A percentile compares a stretch with the other conserved stretches of the same genome.
Conservation (phyloP, 2,329 filamentous ascomycete genomes). For the Aspergillus viridinutans region DNA sequence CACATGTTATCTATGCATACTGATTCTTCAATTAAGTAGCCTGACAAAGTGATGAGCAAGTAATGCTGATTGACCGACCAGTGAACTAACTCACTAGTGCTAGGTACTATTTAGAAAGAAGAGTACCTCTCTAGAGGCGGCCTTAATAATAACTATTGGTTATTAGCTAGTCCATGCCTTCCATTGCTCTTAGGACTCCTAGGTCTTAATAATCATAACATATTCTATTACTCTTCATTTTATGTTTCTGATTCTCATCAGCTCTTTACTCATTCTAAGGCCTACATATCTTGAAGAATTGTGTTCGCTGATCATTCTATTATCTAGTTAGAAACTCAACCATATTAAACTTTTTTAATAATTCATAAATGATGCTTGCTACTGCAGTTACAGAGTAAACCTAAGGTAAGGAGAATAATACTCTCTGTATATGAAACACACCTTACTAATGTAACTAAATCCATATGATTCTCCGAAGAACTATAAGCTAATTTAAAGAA, state of each 20-base stretch:
- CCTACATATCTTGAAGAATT: neutral
- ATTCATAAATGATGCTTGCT: neutral
- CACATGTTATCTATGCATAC: neutral
- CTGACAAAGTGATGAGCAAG: slow-evolving; percentile 7
- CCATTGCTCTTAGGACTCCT: neutral
- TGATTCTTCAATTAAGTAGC: slow-evolving; percentile 2
- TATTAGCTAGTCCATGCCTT: neutral
- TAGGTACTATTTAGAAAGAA: neutral
- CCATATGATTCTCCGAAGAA: neutral
- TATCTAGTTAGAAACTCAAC: neutral
- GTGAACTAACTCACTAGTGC: slow-evolving; percentile 2
- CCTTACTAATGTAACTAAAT: neutral
- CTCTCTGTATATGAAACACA: neutral
- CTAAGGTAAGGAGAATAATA: neutral
- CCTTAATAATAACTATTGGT: neutral
- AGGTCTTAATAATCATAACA: neutral
- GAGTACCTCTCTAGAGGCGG: neutral
- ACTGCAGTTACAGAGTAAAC: neutral
- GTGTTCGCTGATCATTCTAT: neutral
- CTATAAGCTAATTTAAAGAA: neutral
- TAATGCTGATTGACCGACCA: slow-evolving; percentile 16
- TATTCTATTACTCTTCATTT: neutral
- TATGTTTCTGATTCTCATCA: neutral
- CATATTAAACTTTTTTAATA: too few relatives aligned
- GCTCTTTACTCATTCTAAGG: neutral